These are phyloP conservation scores for Pseudofabraea citricarpa DNA, from an alignment of 2,329 filamentous ascomycete species.

Conservation along the genomic window DNA sequence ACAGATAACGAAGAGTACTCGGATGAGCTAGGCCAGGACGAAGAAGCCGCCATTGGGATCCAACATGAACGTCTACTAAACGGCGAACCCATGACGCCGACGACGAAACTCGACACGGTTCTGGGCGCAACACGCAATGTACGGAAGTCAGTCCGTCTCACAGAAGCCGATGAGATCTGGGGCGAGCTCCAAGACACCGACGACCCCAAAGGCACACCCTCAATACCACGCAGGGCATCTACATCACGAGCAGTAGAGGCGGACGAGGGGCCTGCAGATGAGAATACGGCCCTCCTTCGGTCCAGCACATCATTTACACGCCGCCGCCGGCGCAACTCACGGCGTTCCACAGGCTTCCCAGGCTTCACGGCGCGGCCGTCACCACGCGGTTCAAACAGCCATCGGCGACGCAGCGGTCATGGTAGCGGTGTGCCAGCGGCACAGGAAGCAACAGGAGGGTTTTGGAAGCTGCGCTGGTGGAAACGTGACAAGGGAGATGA, in stretches of 20 bases:
- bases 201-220: slow-evolving; percentile 31
- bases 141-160: slow-evolving; percentile 26
- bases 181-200: slow-evolving; percentile 74
- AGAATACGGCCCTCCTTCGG: slow-evolving; percentile 20
- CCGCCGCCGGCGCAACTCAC: slow-evolving; percentile 33
- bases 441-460: slow-evolving; percentile 45
- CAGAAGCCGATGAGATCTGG: slow-evolving; percentile 79
- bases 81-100: slow-evolving; percentile 24
- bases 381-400: slow-evolving; percentile 8
- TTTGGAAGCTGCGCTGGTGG: slow-evolving; percentile 55
- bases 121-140: slow-evolving; percentile 22
- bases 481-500: slow-evolving; percentile 17
- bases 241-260: slow-evolving; percentile 6
- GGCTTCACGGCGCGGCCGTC: slow-evolving; percentile 49
- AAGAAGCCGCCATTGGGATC: slow-evolving; percentile 25
- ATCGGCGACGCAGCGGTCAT: slow-evolving; percentile 26
- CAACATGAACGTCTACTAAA: slow-evolving; percentile 24
- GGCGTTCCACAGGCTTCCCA: slow-evolving; percentile 58
- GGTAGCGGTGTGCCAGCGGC: too few relatives aligned
- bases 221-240: slow-evolving; percentile 9
- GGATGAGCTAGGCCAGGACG: slow-evolving; percentile 41
- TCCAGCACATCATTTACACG: slow-evolving; percentile 12
- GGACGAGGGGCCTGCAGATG: slow-evolving; percentile 10
- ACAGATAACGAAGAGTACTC: slow-evolving; percentile 50
- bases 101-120: slow-evolving; percentile 25